Evolutionary conservation across 176 grass and related monocot species (phyloP).

Genomic region (Carex pumila): DNA sequence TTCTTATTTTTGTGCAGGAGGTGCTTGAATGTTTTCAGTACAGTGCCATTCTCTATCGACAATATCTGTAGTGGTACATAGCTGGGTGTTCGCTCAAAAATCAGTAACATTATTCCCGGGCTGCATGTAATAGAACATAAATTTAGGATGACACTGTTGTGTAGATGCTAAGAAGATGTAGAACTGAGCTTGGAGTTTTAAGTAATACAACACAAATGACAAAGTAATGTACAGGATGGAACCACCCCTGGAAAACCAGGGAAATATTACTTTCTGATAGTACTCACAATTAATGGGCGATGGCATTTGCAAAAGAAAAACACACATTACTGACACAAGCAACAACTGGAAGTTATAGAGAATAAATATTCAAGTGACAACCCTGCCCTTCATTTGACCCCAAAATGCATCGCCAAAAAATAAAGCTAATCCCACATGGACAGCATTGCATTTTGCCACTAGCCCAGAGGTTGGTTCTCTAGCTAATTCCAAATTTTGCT

Average conservation of each 20-base stretch:
- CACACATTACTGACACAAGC: not conserved
- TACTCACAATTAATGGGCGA: not conserved
- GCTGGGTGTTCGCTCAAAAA: conserved; percentile 69
- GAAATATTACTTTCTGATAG: not conserved
- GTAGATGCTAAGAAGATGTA: not conserved
- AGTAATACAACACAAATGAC: not conserved
- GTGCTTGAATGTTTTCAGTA: conserved; percentile 80
- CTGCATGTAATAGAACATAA: conserved; percentile 32
- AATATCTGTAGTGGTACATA: conserved; percentile 93
- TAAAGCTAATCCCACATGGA: not conserved
- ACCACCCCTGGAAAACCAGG: not conserved
- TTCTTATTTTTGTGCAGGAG: conserved; percentile 90
- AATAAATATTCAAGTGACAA: not conserved
- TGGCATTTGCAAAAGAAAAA: not conserved
- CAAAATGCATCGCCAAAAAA: not conserved
- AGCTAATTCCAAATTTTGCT: not conserved
- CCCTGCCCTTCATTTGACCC: not conserved
- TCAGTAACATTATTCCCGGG: conserved; percentile 97
- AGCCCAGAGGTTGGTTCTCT: too few species aligned
- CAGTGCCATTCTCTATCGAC: conserved; percentile 90
- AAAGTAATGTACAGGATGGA: not conserved
- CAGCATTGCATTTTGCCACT: too few species aligned
- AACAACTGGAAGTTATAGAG: not conserved
- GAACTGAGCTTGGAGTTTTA: not conserved
- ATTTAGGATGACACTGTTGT: not conserved